Percentiles rank a stretch among this genome's conserved stretches.
These are phyloP conservation scores for Lolium perenne DNA, from an alignment of 176 grass and related monocot species.

Conservation along the genomic window DNA sequence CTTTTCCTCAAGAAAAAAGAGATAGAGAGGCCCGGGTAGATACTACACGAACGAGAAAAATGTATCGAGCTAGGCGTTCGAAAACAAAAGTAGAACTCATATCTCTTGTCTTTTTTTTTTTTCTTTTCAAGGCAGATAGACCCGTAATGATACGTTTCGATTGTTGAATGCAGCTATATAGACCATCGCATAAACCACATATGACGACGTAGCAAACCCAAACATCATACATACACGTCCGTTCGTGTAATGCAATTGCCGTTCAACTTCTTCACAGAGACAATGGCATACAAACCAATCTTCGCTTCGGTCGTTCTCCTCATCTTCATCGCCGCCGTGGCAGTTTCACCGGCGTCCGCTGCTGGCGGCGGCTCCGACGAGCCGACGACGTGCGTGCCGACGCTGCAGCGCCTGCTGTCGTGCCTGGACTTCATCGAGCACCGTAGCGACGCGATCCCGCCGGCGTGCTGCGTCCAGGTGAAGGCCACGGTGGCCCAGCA, in stretches of 20 bases:
- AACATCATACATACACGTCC: neutral
- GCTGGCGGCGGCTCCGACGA: neutral
- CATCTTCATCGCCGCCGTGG: neutral
- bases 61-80: neutral
- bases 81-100: neutral
- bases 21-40: neutral
- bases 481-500: constrained; percentile 28
- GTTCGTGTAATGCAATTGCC: neutral
- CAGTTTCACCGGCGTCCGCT: neutral
- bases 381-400: constrained; percentile 41
- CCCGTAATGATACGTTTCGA: neutral
- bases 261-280: neutral
- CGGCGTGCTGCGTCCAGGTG: constrained; percentile 49
- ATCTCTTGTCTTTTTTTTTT: neutral
- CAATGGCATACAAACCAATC: neutral
- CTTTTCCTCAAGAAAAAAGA: too few species aligned
- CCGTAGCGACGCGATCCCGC: constrained; percentile 37
- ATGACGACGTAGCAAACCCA: neutral
- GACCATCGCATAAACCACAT: neutral
- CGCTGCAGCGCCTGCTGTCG: constrained; percentile 49
- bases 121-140: neutral
- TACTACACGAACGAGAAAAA: neutral
- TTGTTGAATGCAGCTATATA: neutral
- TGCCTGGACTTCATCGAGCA: constrained; percentile 73
- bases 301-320: neutral